phyloP scores from a whole-genome alignment of 129 eudicot genomes.

The Silybum marianum region DNA sequence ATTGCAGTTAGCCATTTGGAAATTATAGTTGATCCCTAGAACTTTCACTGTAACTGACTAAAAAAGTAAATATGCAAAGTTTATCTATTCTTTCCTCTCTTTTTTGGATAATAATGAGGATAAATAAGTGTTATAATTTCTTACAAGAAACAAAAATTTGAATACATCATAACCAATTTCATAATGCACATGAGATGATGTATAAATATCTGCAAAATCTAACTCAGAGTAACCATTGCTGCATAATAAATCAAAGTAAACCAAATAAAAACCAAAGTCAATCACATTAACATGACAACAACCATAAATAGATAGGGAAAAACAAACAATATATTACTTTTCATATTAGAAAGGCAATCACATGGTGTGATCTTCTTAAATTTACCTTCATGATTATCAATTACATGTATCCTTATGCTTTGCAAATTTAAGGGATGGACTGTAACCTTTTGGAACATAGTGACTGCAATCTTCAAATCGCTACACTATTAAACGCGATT shows the following conservation, averaged over 20 bases:
- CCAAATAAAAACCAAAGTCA: too few relatives aligned
- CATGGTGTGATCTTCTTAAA: not conserved
- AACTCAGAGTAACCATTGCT: not conserved
- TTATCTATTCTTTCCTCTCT: not conserved
- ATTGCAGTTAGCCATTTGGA: not conserved
- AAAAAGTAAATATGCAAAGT: not conserved
- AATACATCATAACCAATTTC: not conserved
- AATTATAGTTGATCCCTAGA: not conserved
- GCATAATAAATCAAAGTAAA: not conserved
- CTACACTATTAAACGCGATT: not conserved
- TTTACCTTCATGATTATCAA: not conserved
- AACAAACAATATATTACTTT: not conserved
- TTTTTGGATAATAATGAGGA: not conserved
- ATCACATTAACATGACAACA: not conserved
- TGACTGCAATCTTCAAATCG: not conserved
- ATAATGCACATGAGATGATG: not conserved
- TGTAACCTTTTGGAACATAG: not conserved
- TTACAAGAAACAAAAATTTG: not conserved
- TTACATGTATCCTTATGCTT: not conserved
- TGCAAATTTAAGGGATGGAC: not conserved
- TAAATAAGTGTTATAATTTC: not conserved
- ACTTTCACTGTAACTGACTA: not conserved
- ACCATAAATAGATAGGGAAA: not conserved
- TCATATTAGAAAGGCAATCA: not conserved
- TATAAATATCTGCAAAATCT: not conserved